Conservation (phyloP, 352 stramenopile genomes). For the Globisporangium mamillatum region DNA sequence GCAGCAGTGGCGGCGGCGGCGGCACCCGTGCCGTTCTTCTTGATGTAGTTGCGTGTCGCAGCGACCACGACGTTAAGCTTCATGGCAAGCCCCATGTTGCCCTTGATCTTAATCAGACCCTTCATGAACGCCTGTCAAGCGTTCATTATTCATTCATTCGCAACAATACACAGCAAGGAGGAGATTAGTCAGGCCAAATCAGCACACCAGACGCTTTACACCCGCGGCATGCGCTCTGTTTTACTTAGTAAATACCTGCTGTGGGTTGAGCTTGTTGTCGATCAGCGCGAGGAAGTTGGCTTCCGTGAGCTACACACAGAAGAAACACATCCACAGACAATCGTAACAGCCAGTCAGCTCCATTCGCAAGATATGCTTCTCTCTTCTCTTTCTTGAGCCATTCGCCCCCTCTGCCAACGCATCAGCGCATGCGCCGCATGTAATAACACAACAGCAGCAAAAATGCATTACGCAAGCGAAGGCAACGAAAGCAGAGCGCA, state of each 20-base stretch:
- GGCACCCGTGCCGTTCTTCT: constrained; percentile 43
- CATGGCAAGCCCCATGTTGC: constrained; percentile 93
- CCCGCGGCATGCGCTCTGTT: neutral
- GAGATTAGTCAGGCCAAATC: neutral
- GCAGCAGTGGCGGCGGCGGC: constrained; percentile 23
- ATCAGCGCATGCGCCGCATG: neutral
- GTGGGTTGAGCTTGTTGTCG: constrained; percentile 89
- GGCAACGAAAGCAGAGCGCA: too few species aligned
- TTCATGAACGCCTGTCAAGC: constrained; percentile 87
- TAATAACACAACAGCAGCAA: neutral
- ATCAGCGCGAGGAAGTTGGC: constrained; percentile 78
- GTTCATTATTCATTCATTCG: neutral
- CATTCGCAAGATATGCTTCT: neutral
- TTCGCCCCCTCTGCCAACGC: neutral
- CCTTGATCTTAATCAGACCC: constrained; percentile 93
- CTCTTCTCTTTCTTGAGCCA: neutral
- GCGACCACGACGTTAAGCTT: constrained; percentile 91
- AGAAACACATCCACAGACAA: constrained; percentile 5
- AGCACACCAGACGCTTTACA: neutral
- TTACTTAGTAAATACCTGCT: constrained; percentile 36
- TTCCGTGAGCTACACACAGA: constrained; percentile 44
- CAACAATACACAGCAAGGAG: neutral
- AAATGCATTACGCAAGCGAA: neutral
- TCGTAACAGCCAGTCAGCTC: constrained; percentile 6
- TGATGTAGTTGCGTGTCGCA: constrained; percentile 77